Evolutionary conservation across 225 moss, liverwort and hornwort genomes (phyloP), one percentile per base, ranked within the genome.

Genomic region (Takakia lepidozioides): DNA sequence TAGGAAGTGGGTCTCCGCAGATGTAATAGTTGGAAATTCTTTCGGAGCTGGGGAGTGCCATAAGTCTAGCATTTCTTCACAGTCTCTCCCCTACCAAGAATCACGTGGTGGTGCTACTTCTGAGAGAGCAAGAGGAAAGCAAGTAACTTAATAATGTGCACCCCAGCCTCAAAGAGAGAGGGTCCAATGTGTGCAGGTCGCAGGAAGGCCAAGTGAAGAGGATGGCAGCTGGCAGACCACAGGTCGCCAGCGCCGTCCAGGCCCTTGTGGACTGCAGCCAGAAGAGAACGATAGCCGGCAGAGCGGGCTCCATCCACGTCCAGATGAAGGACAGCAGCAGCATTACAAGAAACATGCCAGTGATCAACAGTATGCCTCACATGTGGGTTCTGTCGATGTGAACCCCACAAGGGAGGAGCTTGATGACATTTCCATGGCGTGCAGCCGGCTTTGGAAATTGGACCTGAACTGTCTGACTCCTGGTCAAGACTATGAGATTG

Each of bases 401-500:
- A 66, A 81, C 34, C 87, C 91, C 0, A 87, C 87, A 10, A 56
- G 60, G 14, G 75, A 83, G 7, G 98, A 98, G 46, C 82, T 98
- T n/a, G 38, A 54, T 30, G 73, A 98, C 61, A 46, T 87, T 10
- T 42, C 71, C 2, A 64, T 27, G 51, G 98, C 91, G 28, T 80
- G 75, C 63, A 72, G 71, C 56, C 79, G 77, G 18, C 74, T 98
- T 15, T 98, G 98, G 98, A 69, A 87, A 17, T 72, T 98, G n/a
- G 98, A 98, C 34, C 10, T 85, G 26, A 91, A 91, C 52, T 66
- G 98, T 7, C 37, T 98, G 61, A 79, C 75, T 3, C 91, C 98
- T 18, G 98, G 98, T 18, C 70, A 56, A 54, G 91, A 98, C 62
- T 98, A 98, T 41, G 74, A 80, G 57, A 82, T 98, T 26, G 87